phyloP scores from a whole-genome alignment of 129 eudicot genomes.

The Scalesia atractyloides region DNA sequence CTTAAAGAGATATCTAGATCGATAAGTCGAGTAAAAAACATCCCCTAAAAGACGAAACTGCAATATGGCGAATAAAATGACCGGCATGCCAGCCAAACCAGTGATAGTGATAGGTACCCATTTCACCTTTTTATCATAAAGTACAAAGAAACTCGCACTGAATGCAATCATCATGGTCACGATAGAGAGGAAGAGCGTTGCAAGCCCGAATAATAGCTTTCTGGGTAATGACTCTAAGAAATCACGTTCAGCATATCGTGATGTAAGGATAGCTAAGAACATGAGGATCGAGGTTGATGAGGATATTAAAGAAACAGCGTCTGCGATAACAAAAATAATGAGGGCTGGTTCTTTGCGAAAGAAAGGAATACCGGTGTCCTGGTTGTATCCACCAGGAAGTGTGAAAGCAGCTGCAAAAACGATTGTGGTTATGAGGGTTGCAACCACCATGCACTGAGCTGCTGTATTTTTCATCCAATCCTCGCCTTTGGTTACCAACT shows the following conservation, averaged over 20 bases:
- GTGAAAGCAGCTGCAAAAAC: slow-evolving; percentile 39
- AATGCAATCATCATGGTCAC: slow-evolving; percentile 21
- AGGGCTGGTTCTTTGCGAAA: slow-evolving; percentile 13
- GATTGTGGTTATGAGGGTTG: slow-evolving; percentile 32
- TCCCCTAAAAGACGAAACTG: slow-evolving; percentile 5
- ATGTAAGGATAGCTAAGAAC: slow-evolving; percentile 22
- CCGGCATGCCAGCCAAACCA: slow-evolving; percentile 14
- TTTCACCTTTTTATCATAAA: neutral
- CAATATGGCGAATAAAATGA: neutral
- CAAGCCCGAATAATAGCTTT: slow-evolving; percentile 16
- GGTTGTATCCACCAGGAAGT: slow-evolving; percentile 23
- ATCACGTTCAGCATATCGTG: slow-evolving; percentile 33
- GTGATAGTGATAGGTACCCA: slow-evolving; percentile 5
- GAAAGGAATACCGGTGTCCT: neutral
- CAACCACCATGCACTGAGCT: slow-evolving; percentile 28
- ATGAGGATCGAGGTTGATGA: slow-evolving; percentile 20
- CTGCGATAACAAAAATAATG: slow-evolving; percentile 18
- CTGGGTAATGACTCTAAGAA: slow-evolving; percentile 28
- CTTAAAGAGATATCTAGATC: slow-evolving; percentile 3
- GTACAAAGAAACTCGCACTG: slow-evolving; percentile 16
- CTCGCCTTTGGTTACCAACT: slow-evolving; percentile 16
- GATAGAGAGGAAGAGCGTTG: slow-evolving; percentile 11
- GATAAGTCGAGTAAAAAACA: neutral
- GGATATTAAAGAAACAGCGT: slow-evolving; percentile 9
- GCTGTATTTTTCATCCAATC: slow-evolving; percentile 33